These are phyloP conservation scores for Coniosporium apollinis DNA, from an alignment of 495 filamentous ascomycete genomes.

Conservation along the genomic window DNA sequence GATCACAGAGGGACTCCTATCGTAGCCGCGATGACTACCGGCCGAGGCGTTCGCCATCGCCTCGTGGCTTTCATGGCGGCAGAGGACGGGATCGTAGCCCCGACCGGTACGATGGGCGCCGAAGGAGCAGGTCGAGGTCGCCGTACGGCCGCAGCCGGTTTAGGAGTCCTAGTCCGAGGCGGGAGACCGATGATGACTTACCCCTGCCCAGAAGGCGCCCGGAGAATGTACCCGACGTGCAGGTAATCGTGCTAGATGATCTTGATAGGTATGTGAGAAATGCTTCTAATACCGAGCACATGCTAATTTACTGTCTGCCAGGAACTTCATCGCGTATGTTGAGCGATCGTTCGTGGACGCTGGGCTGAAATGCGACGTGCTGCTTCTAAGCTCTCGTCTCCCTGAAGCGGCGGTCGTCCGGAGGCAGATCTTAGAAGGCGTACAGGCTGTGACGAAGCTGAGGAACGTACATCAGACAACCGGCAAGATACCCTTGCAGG, in stretches of 20 bases:
- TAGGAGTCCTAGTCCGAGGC: constrained; percentile 50
- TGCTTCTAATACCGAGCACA: too few species aligned
- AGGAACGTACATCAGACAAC: constrained; percentile 46
- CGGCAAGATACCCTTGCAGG: constrained; percentile 58
- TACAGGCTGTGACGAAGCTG: constrained; percentile 67
- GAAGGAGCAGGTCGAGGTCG: constrained; percentile 32
- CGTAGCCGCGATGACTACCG: constrained; percentile 41
- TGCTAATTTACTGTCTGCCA: too few species aligned
- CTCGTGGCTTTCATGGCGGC: constrained; percentile 38
- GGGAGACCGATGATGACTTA: constrained; percentile 40
- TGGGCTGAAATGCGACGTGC: constrained; percentile 54
- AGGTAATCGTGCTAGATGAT: constrained; percentile 67
- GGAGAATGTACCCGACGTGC: constrained; percentile 75
- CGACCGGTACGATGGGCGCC: constrained; percentile 38
- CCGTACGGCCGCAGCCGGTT: constrained; percentile 38
- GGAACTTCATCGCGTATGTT: constrained; percentile 67
- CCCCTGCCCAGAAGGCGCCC: constrained; percentile 59
- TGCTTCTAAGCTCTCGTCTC: constrained; percentile 63
- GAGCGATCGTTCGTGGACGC: constrained; percentile 55
- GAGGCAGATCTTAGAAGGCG: constrained; percentile 76
- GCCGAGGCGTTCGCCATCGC: constrained; percentile 44
- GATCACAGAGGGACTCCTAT: constrained; percentile 9
- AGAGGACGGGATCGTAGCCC: constrained; percentile 39
- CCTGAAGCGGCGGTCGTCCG: constrained; percentile 60
- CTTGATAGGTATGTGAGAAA: constrained; percentile 43